Percentiles rank a stretch among this genome's conserved stretches.
Conservation (phyloP, 2,329 filamentous ascomycete genomes). For the Onygenales sp. region DNA sequence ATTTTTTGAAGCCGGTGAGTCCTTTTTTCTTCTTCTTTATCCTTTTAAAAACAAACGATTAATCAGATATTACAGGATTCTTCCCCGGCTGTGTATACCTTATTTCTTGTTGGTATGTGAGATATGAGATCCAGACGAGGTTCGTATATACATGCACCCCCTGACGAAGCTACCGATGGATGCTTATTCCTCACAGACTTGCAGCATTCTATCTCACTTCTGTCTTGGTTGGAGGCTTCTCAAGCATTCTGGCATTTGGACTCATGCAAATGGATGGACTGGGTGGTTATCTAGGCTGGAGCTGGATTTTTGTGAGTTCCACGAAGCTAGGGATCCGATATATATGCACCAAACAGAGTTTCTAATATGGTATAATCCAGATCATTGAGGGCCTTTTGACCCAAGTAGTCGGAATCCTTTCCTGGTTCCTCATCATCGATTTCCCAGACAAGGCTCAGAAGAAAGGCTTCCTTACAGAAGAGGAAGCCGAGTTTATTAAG, state of each 20-base stretch:
- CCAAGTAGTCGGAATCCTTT: constrained; percentile 13
- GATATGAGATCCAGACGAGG: constrained; percentile 26
- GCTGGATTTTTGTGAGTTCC: constrained; percentile 42
- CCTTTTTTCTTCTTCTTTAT: constrained; percentile 46
- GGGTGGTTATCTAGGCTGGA: constrained; percentile 38
- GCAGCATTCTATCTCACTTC: constrained; percentile 42
- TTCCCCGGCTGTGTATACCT: constrained; percentile 54
- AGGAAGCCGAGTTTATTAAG: constrained; percentile 40
- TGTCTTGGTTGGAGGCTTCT: constrained; percentile 37
- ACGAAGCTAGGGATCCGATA: background rate
- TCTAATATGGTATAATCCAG: background rate
- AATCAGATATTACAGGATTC: constrained; percentile 5
- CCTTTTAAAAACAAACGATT: constrained; percentile 30
- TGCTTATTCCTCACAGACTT: constrained; percentile 26
- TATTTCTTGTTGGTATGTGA: constrained; percentile 56
- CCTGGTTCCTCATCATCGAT: constrained; percentile 26
- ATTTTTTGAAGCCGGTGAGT: constrained; percentile 8
- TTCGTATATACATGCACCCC: constrained; percentile 16
- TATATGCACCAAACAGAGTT: background rate
- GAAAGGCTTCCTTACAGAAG: constrained; percentile 23
- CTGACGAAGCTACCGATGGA: constrained; percentile 1
- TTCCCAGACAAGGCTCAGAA: constrained; percentile 23
- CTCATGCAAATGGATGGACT: constrained; percentile 33
- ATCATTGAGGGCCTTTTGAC: constrained; percentile 38
- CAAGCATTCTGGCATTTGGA: constrained; percentile 36